Base-by-base conservation (phyloP, 202 grass and related monocot genomes). In the Alloteropsis angusta region DNA sequence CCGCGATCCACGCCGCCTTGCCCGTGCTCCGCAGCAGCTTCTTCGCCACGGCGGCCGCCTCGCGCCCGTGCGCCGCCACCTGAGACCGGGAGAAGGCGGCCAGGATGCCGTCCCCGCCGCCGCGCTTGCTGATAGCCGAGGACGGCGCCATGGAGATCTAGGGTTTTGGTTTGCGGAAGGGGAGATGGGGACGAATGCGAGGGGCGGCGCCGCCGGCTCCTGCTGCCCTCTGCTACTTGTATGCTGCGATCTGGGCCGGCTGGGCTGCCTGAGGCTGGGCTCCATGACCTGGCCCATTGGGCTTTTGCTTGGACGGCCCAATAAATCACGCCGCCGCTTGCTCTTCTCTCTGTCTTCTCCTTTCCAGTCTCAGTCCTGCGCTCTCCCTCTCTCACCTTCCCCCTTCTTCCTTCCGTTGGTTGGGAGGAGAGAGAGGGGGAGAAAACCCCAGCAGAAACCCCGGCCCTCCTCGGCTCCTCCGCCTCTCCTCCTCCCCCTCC, bases 21-120 rank as follows among this genome's bases (percentile, higher is more conserved):
- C 91, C 94, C 63, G 89, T 94, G 83, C 94, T 97, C 49, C 83
- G 80, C 38, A 92, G 80, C 48, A 97, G 88, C 88, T 97, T 97
- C 84, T 72, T 83, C 1, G 57, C 88, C 55, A 67, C 60, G 13
- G 82, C 37, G 39, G 74, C 86, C 0, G 84, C 90, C 32, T 87
- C 84, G 14, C 82, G 83, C 13, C 90, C 90, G 36, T 75, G 13
- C 53, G 64, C 77, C 44, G 84, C 90, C 79, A 88, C 70, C 13
- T 58, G 41, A 3, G 87, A 93, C 39, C 84, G 72, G 49, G 91
- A 91, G 82, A 97, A 57, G 35, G 88, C 73, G 6, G 91, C 71
- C 5, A 97, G 78, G 32, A 91, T 26, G 60, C 85, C 85, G 34
- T 78, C 80, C 48, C 77, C 85, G 5, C 77, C 85, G 13, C 84